Percentiles rank a stretch among this genome's conserved stretches.
These are phyloP conservation scores for Colletotrichum destructivum DNA, from an alignment of 2,329 filamentous ascomycete genomes.

Conservation along the genomic window DNA sequence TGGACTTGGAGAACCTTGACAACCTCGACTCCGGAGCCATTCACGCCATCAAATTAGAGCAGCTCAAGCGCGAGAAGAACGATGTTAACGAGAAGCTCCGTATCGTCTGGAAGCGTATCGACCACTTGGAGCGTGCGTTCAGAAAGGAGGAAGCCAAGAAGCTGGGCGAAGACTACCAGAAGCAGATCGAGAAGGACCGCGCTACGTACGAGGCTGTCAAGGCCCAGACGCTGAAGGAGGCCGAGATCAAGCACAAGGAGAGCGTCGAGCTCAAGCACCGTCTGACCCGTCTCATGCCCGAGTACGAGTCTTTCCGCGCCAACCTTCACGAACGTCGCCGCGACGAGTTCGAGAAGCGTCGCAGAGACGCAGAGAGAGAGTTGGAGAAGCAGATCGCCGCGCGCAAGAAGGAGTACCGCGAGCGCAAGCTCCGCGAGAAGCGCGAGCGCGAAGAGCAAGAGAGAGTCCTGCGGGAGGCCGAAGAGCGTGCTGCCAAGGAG, in stretches of 20 bases:
- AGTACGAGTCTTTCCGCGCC: conserved; percentile 87
- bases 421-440: conserved; percentile 86
- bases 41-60: conserved; percentile 93
- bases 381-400: conserved; percentile 91
- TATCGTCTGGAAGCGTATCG: conserved; percentile 93
- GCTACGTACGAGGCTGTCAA: conserved; percentile 86
- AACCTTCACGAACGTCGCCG: conserved; percentile 89
- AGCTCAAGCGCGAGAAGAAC: conserved; percentile 98
- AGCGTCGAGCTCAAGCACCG: conserved; percentile 95
- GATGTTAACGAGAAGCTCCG: conserved; percentile 92
- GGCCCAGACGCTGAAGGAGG: conserved; percentile 82
- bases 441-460: conserved; percentile 89
- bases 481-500: conserved; percentile 85
- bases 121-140: conserved; percentile 97
- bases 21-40: conserved; percentile 91
- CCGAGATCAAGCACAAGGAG: conserved; percentile 91
- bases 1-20: conserved; percentile 86
- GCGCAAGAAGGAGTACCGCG: conserved; percentile 90
- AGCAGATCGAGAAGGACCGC: conserved; percentile 83
- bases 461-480: conserved; percentile 83
- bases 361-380: conserved; percentile 91
- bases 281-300: conserved; percentile 85
- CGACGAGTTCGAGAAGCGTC: conserved; percentile 95
- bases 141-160: conserved; percentile 97
- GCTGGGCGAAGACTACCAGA: conserved; percentile 86